These are phyloP conservation scores for Capsicum rhomboideum DNA, from an alignment of 257 asterid genomes.

Conservation along the genomic window DNA sequence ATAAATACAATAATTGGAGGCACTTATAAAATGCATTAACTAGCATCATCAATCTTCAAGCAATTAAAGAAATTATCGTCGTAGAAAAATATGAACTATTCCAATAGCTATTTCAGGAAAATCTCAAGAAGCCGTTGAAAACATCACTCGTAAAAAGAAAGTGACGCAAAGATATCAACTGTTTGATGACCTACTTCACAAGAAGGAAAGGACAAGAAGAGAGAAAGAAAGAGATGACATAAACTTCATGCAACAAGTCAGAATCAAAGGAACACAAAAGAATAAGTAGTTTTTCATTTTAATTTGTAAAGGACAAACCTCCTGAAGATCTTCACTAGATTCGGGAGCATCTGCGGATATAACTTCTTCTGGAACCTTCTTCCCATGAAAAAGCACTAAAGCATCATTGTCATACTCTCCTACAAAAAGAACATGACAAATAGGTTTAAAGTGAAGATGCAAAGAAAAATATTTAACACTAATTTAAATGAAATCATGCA, in stretches of 20 bases:
- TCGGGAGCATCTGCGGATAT: conserved; percentile 12
- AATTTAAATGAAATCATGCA: not conserved
- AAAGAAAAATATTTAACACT: not conserved
- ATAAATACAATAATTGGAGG: not conserved
- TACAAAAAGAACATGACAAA: conserved; percentile 16
- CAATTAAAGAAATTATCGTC: not conserved
- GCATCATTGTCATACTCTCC: conserved; percentile 29
- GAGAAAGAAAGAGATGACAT: not conserved
- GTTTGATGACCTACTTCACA: not conserved
- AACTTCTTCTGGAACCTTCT: conserved; percentile 38
- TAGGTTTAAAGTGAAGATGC: conserved; percentile 1
- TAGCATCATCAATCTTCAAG: not conserved
- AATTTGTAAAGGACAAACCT: not conserved
- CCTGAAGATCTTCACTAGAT: conserved; percentile 7
- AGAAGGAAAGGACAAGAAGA: not conserved
- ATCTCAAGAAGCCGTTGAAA: not conserved
- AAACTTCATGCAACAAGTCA: not conserved
- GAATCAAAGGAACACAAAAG: not conserved
- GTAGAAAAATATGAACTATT: not conserved
- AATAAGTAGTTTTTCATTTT: not conserved
- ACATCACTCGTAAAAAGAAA: not conserved
- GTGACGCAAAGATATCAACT: not conserved
- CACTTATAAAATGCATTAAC: not conserved
- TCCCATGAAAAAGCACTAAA: conserved; percentile 33
- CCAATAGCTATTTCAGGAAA: not conserved